Percentiles rank a stretch among this genome's conserved stretches.
Evolutionary conservation across 495 filamentous ascomycete species (phyloP).

Genomic region (Bathelium albidoporum): DNA sequence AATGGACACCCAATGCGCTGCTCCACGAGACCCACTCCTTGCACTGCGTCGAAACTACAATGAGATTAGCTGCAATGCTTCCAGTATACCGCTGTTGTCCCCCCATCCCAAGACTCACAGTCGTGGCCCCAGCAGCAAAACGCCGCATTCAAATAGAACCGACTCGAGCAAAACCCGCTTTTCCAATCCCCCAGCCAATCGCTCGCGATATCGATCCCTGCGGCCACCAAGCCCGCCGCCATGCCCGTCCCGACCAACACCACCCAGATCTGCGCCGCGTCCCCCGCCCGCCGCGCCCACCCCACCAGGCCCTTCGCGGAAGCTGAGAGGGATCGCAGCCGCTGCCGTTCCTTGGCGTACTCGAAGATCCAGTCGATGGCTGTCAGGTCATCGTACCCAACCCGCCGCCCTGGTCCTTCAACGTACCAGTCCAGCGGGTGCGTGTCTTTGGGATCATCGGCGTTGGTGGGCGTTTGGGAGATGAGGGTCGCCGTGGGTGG

Average conservation of each 20-base stretch:
- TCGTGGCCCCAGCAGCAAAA: slow-evolving; percentile 94
- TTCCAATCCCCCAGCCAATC: slow-evolving; percentile 94
- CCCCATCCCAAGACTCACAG: too few species aligned
- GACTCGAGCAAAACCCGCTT: slow-evolving; percentile 72
- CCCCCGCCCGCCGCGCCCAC: slow-evolving; percentile 57
- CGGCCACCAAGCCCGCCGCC: slow-evolving; percentile 72
- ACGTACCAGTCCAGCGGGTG: slow-evolving; percentile 73
- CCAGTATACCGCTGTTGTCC: too few species aligned
- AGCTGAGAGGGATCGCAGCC: slow-evolving; percentile 63
- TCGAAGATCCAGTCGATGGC: slow-evolving; percentile 99
- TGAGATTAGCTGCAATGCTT: neutral
- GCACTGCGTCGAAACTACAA: slow-evolving; percentile 41
- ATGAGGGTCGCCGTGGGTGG: slow-evolving; percentile 29
- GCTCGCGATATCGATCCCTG: slow-evolving; percentile 81
- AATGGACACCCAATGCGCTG: slow-evolving; percentile 53
- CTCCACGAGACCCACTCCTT: slow-evolving; percentile 81
- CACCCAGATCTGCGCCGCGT: slow-evolving; percentile 85
- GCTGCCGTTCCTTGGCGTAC: slow-evolving; percentile 90
- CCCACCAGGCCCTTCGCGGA: slow-evolving; percentile 62
- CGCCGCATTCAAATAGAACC: slow-evolving; percentile 77
- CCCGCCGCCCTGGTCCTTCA: slow-evolving; percentile 80
- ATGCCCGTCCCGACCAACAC: slow-evolving; percentile 72
- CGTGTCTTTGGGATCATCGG: slow-evolving; percentile 51
- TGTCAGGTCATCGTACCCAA: slow-evolving; percentile 92
- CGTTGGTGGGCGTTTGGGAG: slow-evolving; percentile 19